Base-by-base conservation (phyloP, 2,329 filamentous ascomycete genomes). In the Periglandula ipomoeae region DNA sequence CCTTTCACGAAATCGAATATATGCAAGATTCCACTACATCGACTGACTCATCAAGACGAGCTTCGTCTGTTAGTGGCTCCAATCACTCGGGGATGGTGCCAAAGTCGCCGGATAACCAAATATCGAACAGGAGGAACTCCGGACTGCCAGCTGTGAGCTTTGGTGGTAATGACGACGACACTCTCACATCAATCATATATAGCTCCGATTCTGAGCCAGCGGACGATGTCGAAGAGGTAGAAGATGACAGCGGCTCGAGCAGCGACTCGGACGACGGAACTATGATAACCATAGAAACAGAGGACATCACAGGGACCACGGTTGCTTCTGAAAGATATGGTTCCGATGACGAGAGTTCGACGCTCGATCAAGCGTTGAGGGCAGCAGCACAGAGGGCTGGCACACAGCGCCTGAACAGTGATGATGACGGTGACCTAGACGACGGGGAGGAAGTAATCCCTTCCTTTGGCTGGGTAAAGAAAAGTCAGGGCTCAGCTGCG, bases 1-100 rank as follows among this genome's bases (percentile, higher is more conserved):
- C 93, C 0, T 97, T 95, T 76, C 90, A 97, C 61, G 90, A 93
- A 49, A 81, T 96, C 40, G 91, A 97, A 61, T 86, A 90, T 53
- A 78, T 82, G 62, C 89, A 90, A 60, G 90, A 96, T 62, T 88
- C 88, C 19, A 94, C 89, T 1, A 86, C 84, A 7, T 85, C 86
- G 0, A 85, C 83, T 1, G 87, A 91, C 54, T 82, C 83, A 10
- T 88, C 86, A 11, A 74, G 88, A 56, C 78, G 87, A 53, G 81
- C 83, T 46, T 93, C 89, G 3, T 79, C 78, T 13, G 63, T 77
- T 26, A 39, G 20, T 27, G 71, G 63, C 1, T 60, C 61, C 2
- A 60, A 59, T n/a, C 56, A 65, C 1, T 39, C 51, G 7, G 26
- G 27, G 37, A 74, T 78, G 2, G 70, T 74, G 15, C 69, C 70